These are phyloP conservation scores for Sugiyamaella americana DNA, from an alignment of 805 yeast species.

Conservation along the genomic window DNA sequence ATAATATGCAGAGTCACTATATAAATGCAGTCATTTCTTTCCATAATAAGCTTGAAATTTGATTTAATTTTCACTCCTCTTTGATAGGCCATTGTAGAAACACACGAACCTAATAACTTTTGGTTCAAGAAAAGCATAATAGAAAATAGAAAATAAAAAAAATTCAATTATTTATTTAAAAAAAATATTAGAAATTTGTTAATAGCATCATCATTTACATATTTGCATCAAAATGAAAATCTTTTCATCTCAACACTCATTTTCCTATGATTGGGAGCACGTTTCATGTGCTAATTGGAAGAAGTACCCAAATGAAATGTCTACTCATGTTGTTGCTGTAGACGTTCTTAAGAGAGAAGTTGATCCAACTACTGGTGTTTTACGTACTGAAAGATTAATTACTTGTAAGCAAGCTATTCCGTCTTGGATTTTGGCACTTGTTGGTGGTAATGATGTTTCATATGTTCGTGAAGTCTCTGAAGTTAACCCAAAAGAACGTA, in stretches of 20 bases:
- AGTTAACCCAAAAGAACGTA: slow-evolving; percentile 60
- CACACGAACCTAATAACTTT: too few species aligned
- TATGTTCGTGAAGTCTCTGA: slow-evolving; percentile 86
- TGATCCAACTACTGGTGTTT: slow-evolving; percentile 43
- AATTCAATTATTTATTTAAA: too few species aligned
- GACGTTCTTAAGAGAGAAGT: slow-evolving; percentile 77
- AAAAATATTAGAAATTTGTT: too few species aligned
- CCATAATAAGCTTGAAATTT: too few species aligned
- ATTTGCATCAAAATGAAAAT: slow-evolving; percentile 58
- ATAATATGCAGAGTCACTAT: too few species aligned
- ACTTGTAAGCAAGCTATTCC: slow-evolving; percentile 85
- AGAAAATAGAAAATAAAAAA: too few species aligned
- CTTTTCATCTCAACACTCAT: slow-evolving; percentile 62
- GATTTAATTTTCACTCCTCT: too few species aligned
- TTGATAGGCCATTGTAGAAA: too few species aligned
- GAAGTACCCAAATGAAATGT: slow-evolving; percentile 90
- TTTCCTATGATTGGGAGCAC: slow-evolving; percentile 86
- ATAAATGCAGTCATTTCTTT: too few species aligned
- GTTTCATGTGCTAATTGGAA: slow-evolving; percentile 96
- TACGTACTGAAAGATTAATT: slow-evolving; percentile 72
- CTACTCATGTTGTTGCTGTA: slow-evolving; percentile 90
- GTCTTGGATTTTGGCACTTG: slow-evolving; percentile 60
- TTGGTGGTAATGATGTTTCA: slow-evolving; percentile 68
- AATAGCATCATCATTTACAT: too few species aligned
- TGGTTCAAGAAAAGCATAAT: too few species aligned